Conservation (phyloP, 1,284 basidiomycete genomes). For the Ganoderma leucocontextum region DNA sequence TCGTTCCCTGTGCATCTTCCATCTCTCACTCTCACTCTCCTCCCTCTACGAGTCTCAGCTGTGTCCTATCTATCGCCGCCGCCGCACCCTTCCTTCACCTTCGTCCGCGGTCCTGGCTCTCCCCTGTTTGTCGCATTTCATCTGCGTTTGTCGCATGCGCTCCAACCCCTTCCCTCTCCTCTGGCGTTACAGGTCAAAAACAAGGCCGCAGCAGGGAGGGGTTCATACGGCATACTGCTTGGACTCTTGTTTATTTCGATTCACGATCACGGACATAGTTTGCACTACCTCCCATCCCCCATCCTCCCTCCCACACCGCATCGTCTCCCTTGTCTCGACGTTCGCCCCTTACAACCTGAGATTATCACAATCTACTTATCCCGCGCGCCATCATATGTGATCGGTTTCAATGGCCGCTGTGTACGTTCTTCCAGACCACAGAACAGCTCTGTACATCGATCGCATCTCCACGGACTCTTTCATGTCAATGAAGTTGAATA, state of each 20-base stretch:
- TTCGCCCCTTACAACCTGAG: not conserved
- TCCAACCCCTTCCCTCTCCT: not conserved
- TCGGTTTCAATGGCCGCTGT: not conserved
- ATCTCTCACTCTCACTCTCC: constrained; percentile 4
- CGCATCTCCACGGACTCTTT: constrained; percentile 6
- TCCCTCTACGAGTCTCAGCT: constrained; percentile 4
- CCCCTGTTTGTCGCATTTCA: not conserved
- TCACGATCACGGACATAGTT: constrained; percentile 19
- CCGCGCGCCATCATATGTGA: not conserved
- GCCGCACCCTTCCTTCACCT: constrained; percentile 11
- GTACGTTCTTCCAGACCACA: constrained; percentile 1
- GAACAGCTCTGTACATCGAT: not conserved
- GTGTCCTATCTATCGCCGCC: constrained; percentile 28
- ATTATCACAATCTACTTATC: not conserved
- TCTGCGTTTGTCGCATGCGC: not conserved
- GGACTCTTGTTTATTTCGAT: constrained; percentile 7
- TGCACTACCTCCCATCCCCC: not conserved
- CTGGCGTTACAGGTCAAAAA: not conserved
- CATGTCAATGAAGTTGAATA: constrained; percentile 8
- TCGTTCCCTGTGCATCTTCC: constrained; percentile 16
- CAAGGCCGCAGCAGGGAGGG: not conserved
- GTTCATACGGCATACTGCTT: not conserved
- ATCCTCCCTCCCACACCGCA: not conserved
- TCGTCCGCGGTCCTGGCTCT: constrained; percentile 16
- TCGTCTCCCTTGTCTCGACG: not conserved